Evolutionary conservation across 2,329 filamentous ascomycete genomes (phyloP).

Genomic region (Phyllosticta citriasiana): DNA sequence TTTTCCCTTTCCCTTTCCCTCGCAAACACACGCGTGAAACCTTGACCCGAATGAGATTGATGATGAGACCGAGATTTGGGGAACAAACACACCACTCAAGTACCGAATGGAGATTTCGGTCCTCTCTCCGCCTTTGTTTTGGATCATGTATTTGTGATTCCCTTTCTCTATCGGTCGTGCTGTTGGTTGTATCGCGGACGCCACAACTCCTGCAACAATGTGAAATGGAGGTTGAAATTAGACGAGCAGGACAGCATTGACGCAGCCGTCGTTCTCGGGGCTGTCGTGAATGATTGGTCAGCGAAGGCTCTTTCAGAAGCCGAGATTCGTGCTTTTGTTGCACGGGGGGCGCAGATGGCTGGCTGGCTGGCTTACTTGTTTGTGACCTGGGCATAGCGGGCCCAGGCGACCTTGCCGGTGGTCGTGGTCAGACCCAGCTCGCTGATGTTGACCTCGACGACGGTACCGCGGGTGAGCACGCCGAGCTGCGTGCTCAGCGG

Average conservation of each 20-base stretch:
- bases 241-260: constrained; percentile 19
- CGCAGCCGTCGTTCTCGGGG: constrained; percentile 29
- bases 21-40: no score
- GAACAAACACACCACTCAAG: no score
- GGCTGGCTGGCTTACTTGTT: constrained; percentile 14
- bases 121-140: no score
- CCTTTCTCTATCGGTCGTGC: no score
- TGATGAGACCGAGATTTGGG: neutral
- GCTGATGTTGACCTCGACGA: constrained; percentile 85
- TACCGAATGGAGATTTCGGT: no score
- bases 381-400: constrained; percentile 27
- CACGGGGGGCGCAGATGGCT: no score
- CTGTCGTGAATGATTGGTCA: constrained; percentile 12
- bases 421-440: constrained; percentile 79
- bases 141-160: no score
- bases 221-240: neutral
- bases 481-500: constrained; percentile 78
- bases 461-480: constrained; percentile 63
- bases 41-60: neutral
- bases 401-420: constrained; percentile 62
- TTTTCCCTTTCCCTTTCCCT: neutral
- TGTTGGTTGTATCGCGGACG: neutral
- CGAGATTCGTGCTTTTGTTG: no score
- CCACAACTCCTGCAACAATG: neutral
- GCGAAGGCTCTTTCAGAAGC: neutral